Evolutionary conservation across 768 basidiomycete genomes (phyloP).

Genomic region (Tephrocybe sp.): DNA sequence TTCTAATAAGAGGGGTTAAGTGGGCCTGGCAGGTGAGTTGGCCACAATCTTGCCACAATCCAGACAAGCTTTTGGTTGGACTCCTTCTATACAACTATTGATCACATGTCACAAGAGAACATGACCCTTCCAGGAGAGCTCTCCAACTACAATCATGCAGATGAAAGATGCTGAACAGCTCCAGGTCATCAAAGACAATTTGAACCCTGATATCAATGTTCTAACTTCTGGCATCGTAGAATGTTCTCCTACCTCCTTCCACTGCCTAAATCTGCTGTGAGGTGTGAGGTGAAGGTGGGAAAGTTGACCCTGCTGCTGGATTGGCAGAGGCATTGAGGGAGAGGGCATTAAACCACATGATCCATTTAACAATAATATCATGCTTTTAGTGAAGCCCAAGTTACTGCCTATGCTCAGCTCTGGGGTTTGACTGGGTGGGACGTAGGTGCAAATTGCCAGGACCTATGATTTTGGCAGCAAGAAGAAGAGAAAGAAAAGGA

Average conservation of each 20-base stretch:
- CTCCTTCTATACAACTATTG: too few species aligned
- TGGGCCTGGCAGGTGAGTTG: too few species aligned
- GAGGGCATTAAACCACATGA: conserved; percentile 39
- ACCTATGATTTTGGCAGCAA: conserved; percentile 22
- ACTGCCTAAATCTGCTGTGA: conserved; percentile 24
- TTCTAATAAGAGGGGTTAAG: too few species aligned
- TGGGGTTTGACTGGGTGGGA: conserved; percentile 63
- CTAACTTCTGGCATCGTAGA: conserved; percentile 61
- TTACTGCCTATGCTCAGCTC: conserved; percentile 40
- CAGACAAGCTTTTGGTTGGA: too few species aligned
- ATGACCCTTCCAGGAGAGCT: too few species aligned
- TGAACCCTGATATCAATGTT: conserved; percentile 12
- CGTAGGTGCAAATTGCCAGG: conserved; percentile 69
- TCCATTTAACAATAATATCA: conserved; percentile 57
- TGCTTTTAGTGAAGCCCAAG: conserved; percentile 51
- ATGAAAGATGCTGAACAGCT: conserved; percentile 13
- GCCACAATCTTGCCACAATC: too few species aligned
- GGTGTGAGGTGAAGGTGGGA: conserved; percentile 13
- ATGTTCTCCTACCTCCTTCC: conserved; percentile 43
- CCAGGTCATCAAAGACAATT: conserved; percentile 13
- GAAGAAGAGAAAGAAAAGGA: conserved; percentile 32
- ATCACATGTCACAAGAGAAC: too few species aligned
- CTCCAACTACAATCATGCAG: too few species aligned
- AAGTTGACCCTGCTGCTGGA: conserved; percentile 25
- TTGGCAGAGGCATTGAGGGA: neutral